Evolutionary conservation across 2,329 filamentous ascomycete genomes (phyloP).

Genomic region (Thyridium curvatum): DNA sequence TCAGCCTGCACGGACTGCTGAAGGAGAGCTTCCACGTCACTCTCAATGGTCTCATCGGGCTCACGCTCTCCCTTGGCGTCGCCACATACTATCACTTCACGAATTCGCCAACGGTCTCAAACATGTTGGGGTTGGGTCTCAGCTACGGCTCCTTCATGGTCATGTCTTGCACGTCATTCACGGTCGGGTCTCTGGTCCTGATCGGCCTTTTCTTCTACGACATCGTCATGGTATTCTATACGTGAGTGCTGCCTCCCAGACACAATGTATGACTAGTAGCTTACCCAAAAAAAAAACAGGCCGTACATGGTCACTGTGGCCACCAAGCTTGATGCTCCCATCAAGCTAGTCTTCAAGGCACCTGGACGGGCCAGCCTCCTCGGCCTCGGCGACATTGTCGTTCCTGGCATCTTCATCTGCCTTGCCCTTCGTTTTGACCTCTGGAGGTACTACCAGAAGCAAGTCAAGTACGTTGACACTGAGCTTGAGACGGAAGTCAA

Average conservation of each 20-base stretch:
- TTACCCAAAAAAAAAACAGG: slow-evolving; percentile 26
- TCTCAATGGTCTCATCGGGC: slow-evolving; percentile 50
- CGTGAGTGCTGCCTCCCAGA: slow-evolving; percentile 40
- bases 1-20: slow-evolving; percentile 45
- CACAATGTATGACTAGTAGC: not conserved
- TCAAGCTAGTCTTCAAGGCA: slow-evolving; percentile 74
- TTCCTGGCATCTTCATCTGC: slow-evolving; percentile 86
- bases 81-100: slow-evolving; percentile 64
- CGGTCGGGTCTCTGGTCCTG: slow-evolving; percentile 73
- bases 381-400: slow-evolving; percentile 86
- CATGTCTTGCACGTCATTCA: slow-evolving; percentile 83
- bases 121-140: slow-evolving; percentile 80
- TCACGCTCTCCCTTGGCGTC: slow-evolving; percentile 46
- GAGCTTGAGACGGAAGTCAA: slow-evolving; percentile 22
- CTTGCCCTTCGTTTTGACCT: slow-evolving; percentile 88
- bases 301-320: slow-evolving; percentile 85
- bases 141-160: slow-evolving; percentile 77
- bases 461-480: slow-evolving; percentile 44
- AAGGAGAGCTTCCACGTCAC: slow-evolving; percentile 41
- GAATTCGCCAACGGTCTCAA: slow-evolving; percentile 57
- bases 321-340: slow-evolving; percentile 82
- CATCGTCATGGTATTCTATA: slow-evolving; percentile 87
- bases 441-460: slow-evolving; percentile 71
- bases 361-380: slow-evolving; percentile 74
- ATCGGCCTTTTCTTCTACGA: slow-evolving; percentile 87